These are phyloP conservation scores for Stephania yunnanensis DNA, from an alignment of 164 flowering plant genomes.

Conservation along the genomic window DNA sequence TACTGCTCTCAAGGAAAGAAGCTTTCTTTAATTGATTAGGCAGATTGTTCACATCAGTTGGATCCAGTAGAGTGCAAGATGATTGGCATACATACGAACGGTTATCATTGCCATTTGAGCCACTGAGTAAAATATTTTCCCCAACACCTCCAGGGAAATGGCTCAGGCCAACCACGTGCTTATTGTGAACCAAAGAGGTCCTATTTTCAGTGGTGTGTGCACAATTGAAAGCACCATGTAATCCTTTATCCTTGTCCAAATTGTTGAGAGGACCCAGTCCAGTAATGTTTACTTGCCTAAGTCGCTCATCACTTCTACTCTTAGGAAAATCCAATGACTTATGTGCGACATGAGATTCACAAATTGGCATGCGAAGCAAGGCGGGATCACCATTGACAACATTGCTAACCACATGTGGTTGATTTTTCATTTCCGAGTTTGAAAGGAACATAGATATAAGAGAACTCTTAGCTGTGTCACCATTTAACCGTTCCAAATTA, in stretches of 20 bases:
- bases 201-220: slow-evolving; percentile 11
- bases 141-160: slow-evolving; percentile 14
- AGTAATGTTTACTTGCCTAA: slow-evolving; percentile 12
- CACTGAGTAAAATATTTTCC: slow-evolving; percentile 14
- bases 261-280: slow-evolving; percentile 16
- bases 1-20: slow-evolving; percentile 19
- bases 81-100: slow-evolving; percentile 14
- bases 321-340: slow-evolving; percentile 12
- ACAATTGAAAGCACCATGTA: slow-evolving; percentile 13
- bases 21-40: slow-evolving; percentile 16
- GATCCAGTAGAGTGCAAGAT: slow-evolving; percentile 18
- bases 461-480: slow-evolving; percentile 23
- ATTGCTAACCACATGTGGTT: slow-evolving; percentile 15
- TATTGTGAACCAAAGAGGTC: slow-evolving; percentile 14
- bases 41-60: slow-evolving; percentile 21
- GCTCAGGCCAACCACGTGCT: slow-evolving; percentile 17
- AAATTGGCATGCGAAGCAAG: slow-evolving; percentile 13
- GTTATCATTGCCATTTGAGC: slow-evolving; percentile 17
- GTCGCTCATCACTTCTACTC: slow-evolving; percentile 15
- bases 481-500: slow-evolving; percentile 16
- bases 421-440: slow-evolving; percentile 7
- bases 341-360: slow-evolving; percentile 24
- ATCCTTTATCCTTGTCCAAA: slow-evolving; percentile 22
- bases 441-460: slow-evolving; percentile 22
- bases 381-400: slow-evolving; percentile 18